Percentiles rank a stretch among this genome's conserved stretches.
These are phyloP conservation scores for Candida lessepsii DNA, from an alignment of 805 yeast genomes.

Conservation along the genomic window DNA sequence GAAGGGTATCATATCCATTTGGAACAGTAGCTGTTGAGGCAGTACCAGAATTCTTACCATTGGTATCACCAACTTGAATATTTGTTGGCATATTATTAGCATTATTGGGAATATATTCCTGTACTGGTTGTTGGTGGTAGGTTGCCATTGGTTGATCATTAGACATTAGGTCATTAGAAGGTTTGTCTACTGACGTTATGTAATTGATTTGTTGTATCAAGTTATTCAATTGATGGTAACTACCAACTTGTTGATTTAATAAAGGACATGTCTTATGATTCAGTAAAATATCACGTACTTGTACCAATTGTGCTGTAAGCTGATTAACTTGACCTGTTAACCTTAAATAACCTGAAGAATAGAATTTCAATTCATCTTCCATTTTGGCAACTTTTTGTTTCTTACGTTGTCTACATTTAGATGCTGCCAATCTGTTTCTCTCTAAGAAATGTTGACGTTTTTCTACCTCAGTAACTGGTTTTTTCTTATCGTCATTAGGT, in stretches of 20 bases:
- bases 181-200: slow-evolving; percentile 25
- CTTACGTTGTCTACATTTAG: slow-evolving; percentile 92
- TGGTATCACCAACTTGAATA: slow-evolving; percentile 7
- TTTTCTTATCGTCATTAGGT: slow-evolving; percentile 9
- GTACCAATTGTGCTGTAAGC: slow-evolving; percentile 56
- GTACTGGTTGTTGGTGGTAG: slow-evolving; percentile 2
- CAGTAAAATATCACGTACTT: slow-evolving; percentile 46
- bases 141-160: slow-evolving; percentile 43
- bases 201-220: slow-evolving; percentile 36
- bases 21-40: slow-evolving; percentile 6
- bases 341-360: slow-evolving; percentile 66
- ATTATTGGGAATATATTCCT: slow-evolving; percentile 8
- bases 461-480: slow-evolving; percentile 26
- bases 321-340: slow-evolving; percentile 57
- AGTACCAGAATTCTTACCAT: slow-evolving; percentile 8
- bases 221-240: slow-evolving; percentile 44
- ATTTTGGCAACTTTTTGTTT: slow-evolving; percentile 82
- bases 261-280: slow-evolving; percentile 51
- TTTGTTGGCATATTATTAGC: slow-evolving; percentile 8
- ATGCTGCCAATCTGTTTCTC: slow-evolving; percentile 91
- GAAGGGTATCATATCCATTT: slow-evolving; percentile 14
- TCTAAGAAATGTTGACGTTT: slow-evolving; percentile 78
- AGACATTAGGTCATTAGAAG: slow-evolving; percentile 24
- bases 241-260: slow-evolving; percentile 45
- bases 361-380: slow-evolving; percentile 74